Base-by-base conservation (phyloP, 768 basidiomycete species). In the Paxillus ammoniavirescens region DNA sequence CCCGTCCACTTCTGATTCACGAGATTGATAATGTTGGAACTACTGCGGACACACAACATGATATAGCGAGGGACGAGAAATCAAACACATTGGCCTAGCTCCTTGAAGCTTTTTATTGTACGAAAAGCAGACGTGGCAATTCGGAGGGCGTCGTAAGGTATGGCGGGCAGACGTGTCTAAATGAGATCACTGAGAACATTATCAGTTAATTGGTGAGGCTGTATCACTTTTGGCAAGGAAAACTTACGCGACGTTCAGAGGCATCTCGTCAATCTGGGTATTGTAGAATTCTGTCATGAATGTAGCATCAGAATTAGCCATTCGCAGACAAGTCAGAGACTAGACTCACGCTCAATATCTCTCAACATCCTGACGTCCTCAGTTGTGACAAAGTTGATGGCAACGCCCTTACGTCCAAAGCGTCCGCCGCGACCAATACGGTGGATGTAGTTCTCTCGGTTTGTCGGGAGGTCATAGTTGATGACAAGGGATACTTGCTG, bases 391-490 rank as follows among this genome's bases (percentile, higher is more conserved):
- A 98, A 98, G 78, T 94, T 95, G 78, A 94, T 94, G 56, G 91
- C 93, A 63, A 95, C 93, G 72, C 93, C 93, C 78, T 96, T 97
- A 56, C 93, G 88, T 63, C 94, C 95, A 73, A 97, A 98, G 67
- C 96, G 91, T 59, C 96, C 96, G 26, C 26, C 26, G 5, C 26
- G 26, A 26, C 26, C 97, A 63, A 98, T 96, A 67, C 96, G 87
- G 77, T 98, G 94, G 59, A 98, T 91, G 76, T 98, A 98, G 79
- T 95, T 96, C 77, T 98, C 97, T 60, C 95, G 86, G 77, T 93
- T 94, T 62, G 87, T 89, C 51, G 91, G 93, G 47, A 93, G 77
- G 72, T 93, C 93, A 66, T 93, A 95, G 78, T 95, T 95, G 79
- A 95, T 93, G 67, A 95, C 93, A 42, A 96, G 81, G 41, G 93